Percentiles rank a stretch among this genome's conserved stretches.
These are phyloP conservation scores for Beauveria sp. DNA, from an alignment of 2,329 filamentous ascomycete genomes.

Conservation along the genomic window DNA sequence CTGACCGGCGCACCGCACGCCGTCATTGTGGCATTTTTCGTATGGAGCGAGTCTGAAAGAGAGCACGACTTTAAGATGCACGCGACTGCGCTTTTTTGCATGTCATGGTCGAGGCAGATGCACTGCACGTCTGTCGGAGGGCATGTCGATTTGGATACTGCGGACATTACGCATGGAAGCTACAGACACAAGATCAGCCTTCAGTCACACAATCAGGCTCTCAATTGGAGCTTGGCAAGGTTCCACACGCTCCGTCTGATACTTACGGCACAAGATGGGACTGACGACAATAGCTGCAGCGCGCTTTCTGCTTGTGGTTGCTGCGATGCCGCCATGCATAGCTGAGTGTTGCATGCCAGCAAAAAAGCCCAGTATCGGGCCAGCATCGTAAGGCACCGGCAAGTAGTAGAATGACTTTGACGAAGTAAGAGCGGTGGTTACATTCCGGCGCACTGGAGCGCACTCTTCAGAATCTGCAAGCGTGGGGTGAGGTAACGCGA, in stretches of 20 bases:
- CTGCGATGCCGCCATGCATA: background rate
- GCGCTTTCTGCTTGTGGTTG: background rate
- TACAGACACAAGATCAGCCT: background rate
- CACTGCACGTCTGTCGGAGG: background rate
- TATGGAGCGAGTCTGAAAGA: background rate
- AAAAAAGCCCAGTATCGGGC: background rate
- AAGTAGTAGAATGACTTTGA: background rate
- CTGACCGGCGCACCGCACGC: slow-evolving; percentile 22
- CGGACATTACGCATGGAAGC: background rate
- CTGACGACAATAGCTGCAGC: background rate
- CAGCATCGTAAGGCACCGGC: background rate
- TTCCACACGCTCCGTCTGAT: too few species aligned
- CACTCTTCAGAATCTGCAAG: background rate
- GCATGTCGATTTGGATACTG: background rate
- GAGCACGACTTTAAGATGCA: slow-evolving; percentile 4
- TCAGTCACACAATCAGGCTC: background rate
- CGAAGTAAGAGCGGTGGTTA: background rate
- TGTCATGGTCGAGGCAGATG: background rate
- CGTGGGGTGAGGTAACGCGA: background rate
- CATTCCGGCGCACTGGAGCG: background rate
- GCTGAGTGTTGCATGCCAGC: background rate
- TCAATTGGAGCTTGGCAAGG: background rate
- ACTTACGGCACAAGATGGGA: slow-evolving; percentile 2
- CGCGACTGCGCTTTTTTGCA: background rate
- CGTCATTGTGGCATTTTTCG: slow-evolving; percentile 18